These are phyloP conservation scores for Ophiostoma sp. DNA, from an alignment of 2,329 filamentous ascomycete genomes.

Conservation along the genomic window DNA sequence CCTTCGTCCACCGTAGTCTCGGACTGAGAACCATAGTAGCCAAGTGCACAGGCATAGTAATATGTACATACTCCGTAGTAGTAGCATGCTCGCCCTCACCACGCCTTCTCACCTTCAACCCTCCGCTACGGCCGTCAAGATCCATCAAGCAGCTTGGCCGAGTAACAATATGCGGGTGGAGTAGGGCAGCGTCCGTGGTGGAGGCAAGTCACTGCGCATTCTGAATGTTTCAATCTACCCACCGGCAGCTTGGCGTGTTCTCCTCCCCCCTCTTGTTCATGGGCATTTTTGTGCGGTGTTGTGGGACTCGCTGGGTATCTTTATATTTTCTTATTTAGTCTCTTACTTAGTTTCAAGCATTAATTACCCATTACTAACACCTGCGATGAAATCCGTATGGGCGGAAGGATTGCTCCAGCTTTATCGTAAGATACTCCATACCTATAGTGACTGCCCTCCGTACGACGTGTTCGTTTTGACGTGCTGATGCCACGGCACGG, in stretches of 20 bases:
- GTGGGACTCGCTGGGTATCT: background rate
- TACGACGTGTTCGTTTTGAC: background rate
- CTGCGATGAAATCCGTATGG: no score
- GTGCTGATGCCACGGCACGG: background rate
- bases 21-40: no score
- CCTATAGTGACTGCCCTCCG: background rate
- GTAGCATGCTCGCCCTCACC: no score
- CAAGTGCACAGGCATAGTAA: no score
- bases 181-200: slow-evolving; percentile 4
- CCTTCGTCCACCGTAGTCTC: background rate
- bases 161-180: background rate
- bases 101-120: background rate
- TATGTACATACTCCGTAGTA: no score
- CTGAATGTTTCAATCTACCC: background rate
- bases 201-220: background rate
- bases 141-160: background rate
- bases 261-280: background rate
- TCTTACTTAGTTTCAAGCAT: background rate
- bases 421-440: background rate
- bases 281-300: background rate
- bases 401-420: background rate
- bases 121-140: background rate
- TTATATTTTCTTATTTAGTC: background rate
- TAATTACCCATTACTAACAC: background rate
- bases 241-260: background rate